Evolutionary conservation across 78 protist genomes (phyloP).

Genomic region (Dictyostelium intermedium): DNA sequence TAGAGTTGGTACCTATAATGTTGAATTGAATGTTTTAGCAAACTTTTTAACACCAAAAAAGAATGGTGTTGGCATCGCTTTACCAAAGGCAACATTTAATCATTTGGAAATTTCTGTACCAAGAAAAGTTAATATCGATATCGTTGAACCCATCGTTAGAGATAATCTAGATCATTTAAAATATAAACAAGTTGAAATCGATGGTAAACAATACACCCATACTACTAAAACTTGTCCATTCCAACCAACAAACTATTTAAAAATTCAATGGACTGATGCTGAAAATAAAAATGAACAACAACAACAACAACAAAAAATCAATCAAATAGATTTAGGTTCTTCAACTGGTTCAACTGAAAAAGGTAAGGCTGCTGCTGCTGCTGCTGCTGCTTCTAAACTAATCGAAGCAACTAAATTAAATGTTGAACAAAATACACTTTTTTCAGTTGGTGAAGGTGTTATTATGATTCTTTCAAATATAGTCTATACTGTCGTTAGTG

Average conservation of each 20-base stretch:
- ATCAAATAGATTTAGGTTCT: conserved; percentile 11
- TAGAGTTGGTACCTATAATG: conserved; percentile 2
- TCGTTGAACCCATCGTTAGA: conserved; percentile 5
- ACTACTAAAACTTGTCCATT: background rate
- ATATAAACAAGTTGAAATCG: background rate
- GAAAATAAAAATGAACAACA: background rate
- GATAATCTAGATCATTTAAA: background rate
- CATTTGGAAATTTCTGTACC: conserved; percentile 17
- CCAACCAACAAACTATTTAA: conserved; percentile 47
- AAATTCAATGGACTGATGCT: conserved; percentile 67
- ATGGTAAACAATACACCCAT: background rate
- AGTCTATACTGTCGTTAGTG: conserved; percentile 15
- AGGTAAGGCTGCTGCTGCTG: background rate
- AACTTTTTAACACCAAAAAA: conserved; percentile 62
- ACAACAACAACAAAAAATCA: background rate
- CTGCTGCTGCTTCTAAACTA: background rate
- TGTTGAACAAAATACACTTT: conserved; percentile 58
- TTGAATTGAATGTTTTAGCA: conserved; percentile 22
- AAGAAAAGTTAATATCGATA: conserved; percentile 11
- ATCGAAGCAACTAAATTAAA: conserved; percentile 32
- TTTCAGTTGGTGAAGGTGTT: conserved; percentile 71
- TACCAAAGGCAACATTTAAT: conserved; percentile 55
- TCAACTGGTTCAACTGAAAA: conserved; percentile 5
- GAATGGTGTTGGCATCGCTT: conserved; percentile 71
- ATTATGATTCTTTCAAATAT: conserved; percentile 1